Conservation (phyloP, 169 alveolate genomes). For the Eimeria tenella region DNA sequence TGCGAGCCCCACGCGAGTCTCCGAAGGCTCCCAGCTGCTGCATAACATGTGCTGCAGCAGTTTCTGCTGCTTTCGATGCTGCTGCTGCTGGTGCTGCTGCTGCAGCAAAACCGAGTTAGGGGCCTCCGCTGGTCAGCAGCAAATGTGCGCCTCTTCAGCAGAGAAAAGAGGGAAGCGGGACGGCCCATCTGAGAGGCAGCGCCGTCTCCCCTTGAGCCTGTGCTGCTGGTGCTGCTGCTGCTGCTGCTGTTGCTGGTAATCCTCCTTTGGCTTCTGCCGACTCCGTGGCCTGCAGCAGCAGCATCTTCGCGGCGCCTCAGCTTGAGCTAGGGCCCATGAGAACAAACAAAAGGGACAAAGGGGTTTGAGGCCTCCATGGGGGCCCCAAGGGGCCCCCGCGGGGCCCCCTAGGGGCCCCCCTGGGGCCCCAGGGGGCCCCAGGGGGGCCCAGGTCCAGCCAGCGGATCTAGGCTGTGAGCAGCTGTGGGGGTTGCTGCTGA, state of each 20-base stretch:
- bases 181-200: neutral
- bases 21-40: neutral
- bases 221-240: neutral
- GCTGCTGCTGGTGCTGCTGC: neutral
- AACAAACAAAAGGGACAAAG: too few relatives aligned
- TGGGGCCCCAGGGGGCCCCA: too few relatives aligned
- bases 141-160: neutral
- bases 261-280: neutral
- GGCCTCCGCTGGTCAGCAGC: too few relatives aligned
- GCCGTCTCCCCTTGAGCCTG: neutral
- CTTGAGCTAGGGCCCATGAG: too few relatives aligned
- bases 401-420: too few relatives aligned
- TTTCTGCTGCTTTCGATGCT: neutral
- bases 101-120: neutral
- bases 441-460: too few relatives aligned
- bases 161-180: neutral
- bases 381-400: too few relatives aligned
- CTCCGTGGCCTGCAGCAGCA: too few relatives aligned
- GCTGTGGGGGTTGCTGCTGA: too few relatives aligned
- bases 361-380: too few relatives aligned
- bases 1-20: neutral
- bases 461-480: too few relatives aligned
- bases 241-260: neutral
- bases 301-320: too few relatives aligned
- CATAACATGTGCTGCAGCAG: neutral